phyloP scores from a whole-genome alignment of 1,284 basidiomycete species.

The Schizophyllum amplum region DNA sequence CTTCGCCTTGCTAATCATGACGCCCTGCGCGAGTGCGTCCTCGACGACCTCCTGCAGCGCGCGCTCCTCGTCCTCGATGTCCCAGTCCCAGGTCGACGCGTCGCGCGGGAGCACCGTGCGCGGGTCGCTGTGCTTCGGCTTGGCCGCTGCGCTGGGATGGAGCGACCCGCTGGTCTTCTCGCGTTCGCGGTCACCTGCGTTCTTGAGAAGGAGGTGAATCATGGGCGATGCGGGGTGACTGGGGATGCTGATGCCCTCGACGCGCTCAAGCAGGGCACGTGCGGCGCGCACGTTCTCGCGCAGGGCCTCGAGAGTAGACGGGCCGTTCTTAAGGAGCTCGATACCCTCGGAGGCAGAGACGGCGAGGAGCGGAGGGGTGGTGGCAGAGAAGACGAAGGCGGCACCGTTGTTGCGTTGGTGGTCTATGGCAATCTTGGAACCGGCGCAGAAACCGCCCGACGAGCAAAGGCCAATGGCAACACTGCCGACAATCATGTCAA shows the following conservation, averaged over 20 bases:
- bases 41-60: conserved; percentile 86
- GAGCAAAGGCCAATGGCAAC: conserved; percentile 82
- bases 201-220: conserved; percentile 75
- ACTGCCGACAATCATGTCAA: conserved; percentile 82
- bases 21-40: conserved; percentile 68
- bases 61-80: conserved; percentile 67
- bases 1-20: conserved; percentile 79
- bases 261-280: conserved; percentile 69
- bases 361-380: conserved; percentile 86
- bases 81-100: conserved; percentile 33
- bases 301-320: conserved; percentile 66
- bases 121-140: conserved; percentile 35
- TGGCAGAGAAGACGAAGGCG: conserved; percentile 94
- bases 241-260: conserved; percentile 78
- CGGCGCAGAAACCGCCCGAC: conserved; percentile 93
- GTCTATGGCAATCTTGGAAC: conserved; percentile 74
- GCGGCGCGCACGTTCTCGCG: conserved; percentile 78
- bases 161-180: conserved; percentile 21
- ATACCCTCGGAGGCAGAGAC: conserved; percentile 85
- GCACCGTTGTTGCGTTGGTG: conserved; percentile 98
- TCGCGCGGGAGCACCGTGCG: conserved; percentile 32
- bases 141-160: conserved; percentile 15
- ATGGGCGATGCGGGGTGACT: conserved; percentile 82
- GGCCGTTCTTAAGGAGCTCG: conserved; percentile 64
- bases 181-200: conserved; percentile 21